Evolutionary conservation across 208 protist species (phyloP).

Genomic region (Leishmania mexicana): DNA sequence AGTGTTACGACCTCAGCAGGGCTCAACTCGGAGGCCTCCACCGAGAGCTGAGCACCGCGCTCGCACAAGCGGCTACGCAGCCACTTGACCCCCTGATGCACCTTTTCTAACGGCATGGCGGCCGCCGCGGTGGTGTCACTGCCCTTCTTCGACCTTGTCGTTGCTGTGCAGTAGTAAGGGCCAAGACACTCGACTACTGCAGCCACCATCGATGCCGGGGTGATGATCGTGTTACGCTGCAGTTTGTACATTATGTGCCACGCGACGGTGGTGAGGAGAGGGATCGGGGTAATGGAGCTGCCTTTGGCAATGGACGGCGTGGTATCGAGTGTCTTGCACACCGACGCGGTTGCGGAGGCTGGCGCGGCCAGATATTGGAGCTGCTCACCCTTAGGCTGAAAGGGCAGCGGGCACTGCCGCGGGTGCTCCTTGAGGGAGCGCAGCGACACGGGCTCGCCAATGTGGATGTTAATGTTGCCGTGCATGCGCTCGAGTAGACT

Average conservation of each 20-base stretch:
- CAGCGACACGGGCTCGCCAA: slow-evolving; percentile 84
- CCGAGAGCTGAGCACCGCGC: slow-evolving; percentile 49
- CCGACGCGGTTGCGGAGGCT: not conserved
- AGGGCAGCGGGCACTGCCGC: slow-evolving; percentile 46
- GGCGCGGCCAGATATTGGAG: not conserved
- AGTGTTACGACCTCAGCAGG: slow-evolving; percentile 31
- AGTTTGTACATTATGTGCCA: slow-evolving; percentile 70
- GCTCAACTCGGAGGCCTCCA: slow-evolving; percentile 35
- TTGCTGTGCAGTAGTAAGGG: slow-evolving; percentile 13
- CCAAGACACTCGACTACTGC: slow-evolving; percentile 60
- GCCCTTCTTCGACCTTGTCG: not conserved
- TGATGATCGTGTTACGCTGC: slow-evolving; percentile 78
- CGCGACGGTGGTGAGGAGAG: slow-evolving; percentile 52
- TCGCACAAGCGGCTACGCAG: slow-evolving; percentile 44
- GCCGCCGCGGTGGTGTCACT: not conserved
- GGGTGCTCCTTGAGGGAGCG: slow-evolving; percentile 35
- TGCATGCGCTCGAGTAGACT: slow-evolving; percentile 57
- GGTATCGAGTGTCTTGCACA: slow-evolving; percentile 12
- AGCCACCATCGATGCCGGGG: slow-evolving; percentile 74
- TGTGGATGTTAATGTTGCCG: slow-evolving; percentile 81
- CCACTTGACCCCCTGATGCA: slow-evolving; percentile 53
- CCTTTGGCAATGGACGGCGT: slow-evolving; percentile 17
- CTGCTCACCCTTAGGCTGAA: slow-evolving; percentile 33
- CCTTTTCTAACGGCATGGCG: slow-evolving; percentile 19
- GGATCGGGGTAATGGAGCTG: slow-evolving; percentile 27